Conservation (phyloP, 768 basidiomycete species). For the Paxillus rubicundulus region DNA sequence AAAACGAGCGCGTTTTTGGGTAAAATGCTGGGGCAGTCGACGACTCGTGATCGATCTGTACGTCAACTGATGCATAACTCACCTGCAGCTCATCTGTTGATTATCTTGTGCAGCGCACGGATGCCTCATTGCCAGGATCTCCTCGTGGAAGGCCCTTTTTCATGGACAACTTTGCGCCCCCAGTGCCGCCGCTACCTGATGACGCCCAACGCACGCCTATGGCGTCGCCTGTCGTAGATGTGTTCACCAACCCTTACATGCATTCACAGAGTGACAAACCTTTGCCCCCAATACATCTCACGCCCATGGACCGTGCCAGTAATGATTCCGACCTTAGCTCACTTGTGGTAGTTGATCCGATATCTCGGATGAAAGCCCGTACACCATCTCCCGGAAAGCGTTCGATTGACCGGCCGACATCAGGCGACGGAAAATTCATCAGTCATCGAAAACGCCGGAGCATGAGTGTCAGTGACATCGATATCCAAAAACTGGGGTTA, state of each 20-base stretch:
- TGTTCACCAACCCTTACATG: slow-evolving; percentile 40
- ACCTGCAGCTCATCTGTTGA: slow-evolving; percentile 15
- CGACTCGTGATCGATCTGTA: slow-evolving; percentile 69
- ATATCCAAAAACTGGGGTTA: slow-evolving; percentile 45
- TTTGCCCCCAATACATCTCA: slow-evolving; percentile 54
- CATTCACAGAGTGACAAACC: slow-evolving; percentile 51
- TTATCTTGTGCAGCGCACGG: slow-evolving; percentile 49
- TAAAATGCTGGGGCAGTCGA: slow-evolving; percentile 70
- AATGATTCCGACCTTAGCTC: slow-evolving; percentile 52
- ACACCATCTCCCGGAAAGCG: slow-evolving; percentile 31
- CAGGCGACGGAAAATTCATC: slow-evolving; percentile 27
- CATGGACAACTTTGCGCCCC: slow-evolving; percentile 37
- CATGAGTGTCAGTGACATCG: slow-evolving; percentile 69
- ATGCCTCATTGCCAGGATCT: slow-evolving; percentile 37
- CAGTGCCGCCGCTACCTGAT: slow-evolving; percentile 49
- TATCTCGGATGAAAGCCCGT: slow-evolving; percentile 38
- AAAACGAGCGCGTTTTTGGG: slow-evolving; percentile 82
- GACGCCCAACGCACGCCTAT: slow-evolving; percentile 37
- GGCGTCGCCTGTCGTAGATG: slow-evolving; percentile 50
- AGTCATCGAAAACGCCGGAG: slow-evolving; percentile 57
- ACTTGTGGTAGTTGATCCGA: slow-evolving; percentile 54
- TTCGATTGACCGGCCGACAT: slow-evolving; percentile 23
- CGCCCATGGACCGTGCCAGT: slow-evolving; percentile 34
- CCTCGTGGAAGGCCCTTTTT: slow-evolving; percentile 28
- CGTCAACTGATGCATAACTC: slow-evolving; percentile 19